Base-by-base conservation (phyloP, 2,329 filamentous ascomycete genomes). In the Claviceps sp. region DNA sequence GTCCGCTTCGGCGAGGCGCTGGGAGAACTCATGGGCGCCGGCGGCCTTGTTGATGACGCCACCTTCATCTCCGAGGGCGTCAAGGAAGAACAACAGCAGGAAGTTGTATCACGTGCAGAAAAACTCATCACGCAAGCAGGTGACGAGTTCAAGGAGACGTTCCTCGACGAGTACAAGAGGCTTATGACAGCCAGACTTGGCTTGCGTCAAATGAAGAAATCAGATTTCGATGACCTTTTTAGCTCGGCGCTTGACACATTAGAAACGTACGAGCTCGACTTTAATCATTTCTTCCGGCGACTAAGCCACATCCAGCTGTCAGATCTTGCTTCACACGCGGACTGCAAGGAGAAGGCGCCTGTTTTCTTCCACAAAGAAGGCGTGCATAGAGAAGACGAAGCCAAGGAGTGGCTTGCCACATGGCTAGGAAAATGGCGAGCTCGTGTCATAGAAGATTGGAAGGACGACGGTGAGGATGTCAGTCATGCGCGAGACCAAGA, bases 231-330 rank as follows among this genome's bases (percentile, higher is more conserved):
- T 22, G 70, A 77, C 0, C 69, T 97, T 2, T 93, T 91, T 64
- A 89, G 85, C n/a, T 81, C 88, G 52, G 69, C 88, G 11, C 75
- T 98, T 0, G 89, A 96, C 64, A 82, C 80, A 0, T 75, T 98
- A 68, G 86, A 95, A 64, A 78, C 78, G 1, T 71, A 90, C 17
- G 87, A 94, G 62, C 71, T 98, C 2, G 93, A 98, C 65, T 98
- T 96, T 68, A 88, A 95, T 63, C 87, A 94, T 61, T 93, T 94
- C 65, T 97, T 97, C 76, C 80, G 94, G 41, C 79, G 84, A 8
- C 73, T 98, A 0, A 85, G 84, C 50, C 68, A 70, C 19, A 62
- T 95, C 17, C 77, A 70, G 37, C 55, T 89, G 1, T 68, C 68
- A 0, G 78, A 87, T 4, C 63, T 95, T 6, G 76, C 78, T 30